Evolutionary conservation across 495 filamentous ascomycete species (phyloP), one percentile per base, ranked within the genome.

Genomic region (Xylaria intraflava): DNA sequence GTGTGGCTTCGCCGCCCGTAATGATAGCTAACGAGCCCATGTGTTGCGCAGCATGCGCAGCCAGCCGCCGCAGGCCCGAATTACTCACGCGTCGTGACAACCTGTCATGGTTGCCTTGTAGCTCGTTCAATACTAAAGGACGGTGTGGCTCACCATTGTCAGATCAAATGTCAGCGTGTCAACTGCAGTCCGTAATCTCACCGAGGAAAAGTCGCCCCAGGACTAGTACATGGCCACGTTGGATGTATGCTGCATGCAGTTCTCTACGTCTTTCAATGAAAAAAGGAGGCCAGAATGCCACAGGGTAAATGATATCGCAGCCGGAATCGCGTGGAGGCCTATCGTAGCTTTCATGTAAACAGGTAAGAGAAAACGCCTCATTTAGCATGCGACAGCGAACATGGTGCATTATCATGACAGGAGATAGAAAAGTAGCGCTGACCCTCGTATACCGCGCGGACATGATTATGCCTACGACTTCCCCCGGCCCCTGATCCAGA

Each of bases 11-110:
- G 52, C 20, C 52, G 27, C 38, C 45, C 45, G 45, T 49, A 19
- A 20, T 43, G 45, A 36, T 22, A 42, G 45, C 36, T 27, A n/a
- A 53, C 24, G 41, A 24, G 33, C 38, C 27, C 24, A 55, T 55
- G 52, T 36, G 52, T 55, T 43, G 24, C 38, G 52, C 52, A 43
- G 23, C 52, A 55, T 47, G 35, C 29, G 42, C 26, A 35, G 52
- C 45, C 36, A 36, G 9, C 52, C 29, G 24, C 31, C 19, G 36
- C 45, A 55, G 41, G 20, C 52, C 48, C 49, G 20, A n/a, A 44
- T 24, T 6, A 14, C 40, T 36, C 51, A 16, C 3, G 22, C 33
- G 44, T 31, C 17, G 16, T 49, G 45, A 47, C 44, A 55, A 31
- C 26, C 47, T 11, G 52, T 29, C 45, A 30, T 55, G 2, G 45